Conservation (phyloP, 2,329 filamentous ascomycete species). For the Ramularia collo-cygni region DNA sequence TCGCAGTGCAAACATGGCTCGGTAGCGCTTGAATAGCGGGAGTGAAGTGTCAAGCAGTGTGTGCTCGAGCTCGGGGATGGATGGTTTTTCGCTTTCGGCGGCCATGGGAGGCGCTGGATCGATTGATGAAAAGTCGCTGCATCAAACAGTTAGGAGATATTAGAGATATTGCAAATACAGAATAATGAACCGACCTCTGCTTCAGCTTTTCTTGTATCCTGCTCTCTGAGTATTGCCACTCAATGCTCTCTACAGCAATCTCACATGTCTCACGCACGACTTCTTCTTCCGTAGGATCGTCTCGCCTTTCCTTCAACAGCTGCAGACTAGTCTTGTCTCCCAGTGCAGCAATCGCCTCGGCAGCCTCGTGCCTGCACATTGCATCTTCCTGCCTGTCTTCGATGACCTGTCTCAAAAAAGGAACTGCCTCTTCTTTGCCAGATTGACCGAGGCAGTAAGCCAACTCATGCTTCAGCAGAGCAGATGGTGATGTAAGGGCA, state of each 20-base stretch:
- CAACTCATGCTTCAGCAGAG: conserved; percentile 89
- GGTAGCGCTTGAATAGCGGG: conserved; percentile 86
- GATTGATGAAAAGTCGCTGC: conserved; percentile 87
- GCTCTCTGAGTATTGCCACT: conserved; percentile 78
- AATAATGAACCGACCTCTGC: conserved; percentile 55
- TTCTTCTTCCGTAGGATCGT: conserved; percentile 67
- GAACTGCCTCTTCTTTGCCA: conserved; percentile 65
- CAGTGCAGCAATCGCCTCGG: conserved; percentile 85
- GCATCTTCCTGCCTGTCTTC: conserved; percentile 75
- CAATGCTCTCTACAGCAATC: conserved; percentile 86
- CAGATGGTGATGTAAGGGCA: conserved; percentile 75
- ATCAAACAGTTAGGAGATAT: conserved; percentile 3
- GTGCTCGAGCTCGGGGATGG: conserved; percentile 67
- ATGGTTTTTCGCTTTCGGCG: conserved; percentile 48
- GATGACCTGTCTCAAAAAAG: conserved; percentile 66
- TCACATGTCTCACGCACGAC: conserved; percentile 94
- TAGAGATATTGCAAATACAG: too few relatives aligned
- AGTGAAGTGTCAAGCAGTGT: conserved; percentile 70
- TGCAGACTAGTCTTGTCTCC: conserved; percentile 68
- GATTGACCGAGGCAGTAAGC: conserved; percentile 96
- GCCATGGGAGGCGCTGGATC: conserved; percentile 89
- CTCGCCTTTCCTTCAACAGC: conserved; percentile 64
- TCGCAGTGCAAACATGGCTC: conserved; percentile 95
- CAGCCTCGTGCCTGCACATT: conserved; percentile 95
- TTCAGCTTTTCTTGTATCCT: conserved; percentile 69